phyloP scores from a whole-genome alignment of 192 early-diverging fungal species.

The Funneliformis mosseae region DNA sequence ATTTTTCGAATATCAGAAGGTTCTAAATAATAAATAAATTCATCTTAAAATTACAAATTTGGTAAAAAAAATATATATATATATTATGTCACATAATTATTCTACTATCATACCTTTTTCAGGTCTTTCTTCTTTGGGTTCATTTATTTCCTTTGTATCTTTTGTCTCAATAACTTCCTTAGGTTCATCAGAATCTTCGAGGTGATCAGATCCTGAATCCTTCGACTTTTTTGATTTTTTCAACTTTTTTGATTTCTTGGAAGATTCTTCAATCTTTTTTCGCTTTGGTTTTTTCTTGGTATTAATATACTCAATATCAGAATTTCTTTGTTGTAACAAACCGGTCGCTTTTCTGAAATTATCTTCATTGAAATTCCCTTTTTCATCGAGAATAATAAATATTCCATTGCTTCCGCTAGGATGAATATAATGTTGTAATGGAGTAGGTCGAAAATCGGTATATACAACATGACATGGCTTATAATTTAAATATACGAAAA shows the following conservation, averaged over 20 bases:
- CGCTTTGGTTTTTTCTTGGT: background rate
- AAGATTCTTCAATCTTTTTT: background rate
- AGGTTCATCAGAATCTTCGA: background rate
- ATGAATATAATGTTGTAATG: slow-evolving; percentile 96
- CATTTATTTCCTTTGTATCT: background rate
- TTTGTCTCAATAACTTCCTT: background rate
- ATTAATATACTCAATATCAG: background rate
- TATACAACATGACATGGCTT: slow-evolving; percentile 95
- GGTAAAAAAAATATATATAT: background rate
- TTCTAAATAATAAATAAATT: slow-evolving; percentile 33
- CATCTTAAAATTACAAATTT: background rate
- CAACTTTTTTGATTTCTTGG: slow-evolving; percentile 37
- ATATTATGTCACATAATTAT: too few species aligned
- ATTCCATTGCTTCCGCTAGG: slow-evolving; percentile 91
- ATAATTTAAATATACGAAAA: background rate
- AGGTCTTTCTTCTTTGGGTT: slow-evolving; percentile 44
- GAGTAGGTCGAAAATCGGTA: slow-evolving; percentile 96
- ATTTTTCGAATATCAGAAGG: slow-evolving; percentile 95
- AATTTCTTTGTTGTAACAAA: background rate
- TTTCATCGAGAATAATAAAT: slow-evolving; percentile 97
- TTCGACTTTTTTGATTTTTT: slow-evolving; percentile 4
- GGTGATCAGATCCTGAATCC: background rate
- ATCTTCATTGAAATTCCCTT: slow-evolving; percentile 90
- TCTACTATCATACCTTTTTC: slow-evolving; percentile 70
- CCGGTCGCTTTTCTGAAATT: slow-evolving; percentile 89